Evolutionary conservation across 768 basidiomycete species (phyloP), one percentile per base, ranked within the genome.

Genomic region (Lactarius evosmus): DNA sequence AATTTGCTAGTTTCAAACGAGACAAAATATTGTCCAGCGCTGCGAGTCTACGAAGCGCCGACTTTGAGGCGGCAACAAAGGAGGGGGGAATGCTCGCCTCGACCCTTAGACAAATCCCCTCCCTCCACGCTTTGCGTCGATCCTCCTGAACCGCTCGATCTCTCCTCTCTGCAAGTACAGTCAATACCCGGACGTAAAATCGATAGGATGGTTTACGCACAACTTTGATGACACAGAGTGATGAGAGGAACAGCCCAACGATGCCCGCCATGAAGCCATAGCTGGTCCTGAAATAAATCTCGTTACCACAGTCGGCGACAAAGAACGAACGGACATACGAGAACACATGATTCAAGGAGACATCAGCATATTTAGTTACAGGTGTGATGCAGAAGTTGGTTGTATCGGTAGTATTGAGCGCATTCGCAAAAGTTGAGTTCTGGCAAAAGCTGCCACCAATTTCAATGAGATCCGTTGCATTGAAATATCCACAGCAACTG

Each of bases 221-320:
- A 83, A 91, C 91, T 72, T 89, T 92, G 71, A 97, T 93, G 49
- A 95, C 83, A 76, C 93, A 96, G 60, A 91, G 80, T 27, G 91
- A 88, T 7, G 91, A 85, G 54, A 96, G 78, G 72, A 94, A 83
- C 66, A 95, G 78, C 63, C 82, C 81, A 44, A 90, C 75, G 59
- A 94, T 79, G 68, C 94, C 81, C 8, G 88, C 86, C 83, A 91
- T 92, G 75, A 85, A 95, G 44, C 91, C 93, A 74, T 93, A 95
- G 34, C 88, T 80, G 80, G 84, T 73, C 49, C 67, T 62, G 51
- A 25, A 56, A 33, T 38, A 7, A 4, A n/a, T 25, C 36, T 16
- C 49, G 41, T 60, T 27, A 29, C 11, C 12, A 32, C 12, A 14
- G 50, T 19, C 17, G 1, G 32, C 4, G 12, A 34, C 14, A 56